Conservation (phyloP, 805 yeast species). For the Yarrowia bubula region DNA sequence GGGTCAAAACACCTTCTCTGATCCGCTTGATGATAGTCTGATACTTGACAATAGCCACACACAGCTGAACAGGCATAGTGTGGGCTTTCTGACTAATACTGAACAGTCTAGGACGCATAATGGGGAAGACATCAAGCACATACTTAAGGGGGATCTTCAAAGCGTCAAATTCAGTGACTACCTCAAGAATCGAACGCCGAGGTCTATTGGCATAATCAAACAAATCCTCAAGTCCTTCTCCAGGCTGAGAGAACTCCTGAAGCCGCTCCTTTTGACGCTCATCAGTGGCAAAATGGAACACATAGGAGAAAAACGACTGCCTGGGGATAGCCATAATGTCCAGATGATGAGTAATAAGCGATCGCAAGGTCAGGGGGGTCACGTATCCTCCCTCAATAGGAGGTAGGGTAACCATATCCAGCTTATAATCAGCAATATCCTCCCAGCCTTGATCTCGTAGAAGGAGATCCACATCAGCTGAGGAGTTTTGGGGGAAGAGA, state of each 20-base stretch:
- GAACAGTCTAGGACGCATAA: conserved; percentile 75
- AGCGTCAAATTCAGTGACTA: conserved; percentile 74
- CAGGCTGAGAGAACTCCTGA: conserved; percentile 63
- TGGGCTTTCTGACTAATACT: conserved; percentile 65
- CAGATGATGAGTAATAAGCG: conserved; percentile 71
- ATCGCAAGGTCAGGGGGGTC: conserved; percentile 62
- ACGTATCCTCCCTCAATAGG: conserved; percentile 52
- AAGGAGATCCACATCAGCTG: conserved; percentile 59
- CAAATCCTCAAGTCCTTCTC: conserved; percentile 75
- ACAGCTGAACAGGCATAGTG: conserved; percentile 48
- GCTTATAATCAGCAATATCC: conserved; percentile 61
- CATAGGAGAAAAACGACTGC: conserved; percentile 70
- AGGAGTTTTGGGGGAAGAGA: conserved; percentile 71
- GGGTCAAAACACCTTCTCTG: conserved; percentile 79
- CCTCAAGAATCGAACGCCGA: conserved; percentile 80
- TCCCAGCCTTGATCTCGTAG: conserved; percentile 73
- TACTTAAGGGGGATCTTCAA: conserved; percentile 73
- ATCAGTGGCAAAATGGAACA: conserved; percentile 74
- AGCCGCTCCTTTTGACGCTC: conserved; percentile 73
- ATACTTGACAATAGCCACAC: conserved; percentile 84
- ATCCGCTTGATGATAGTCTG: conserved; percentile 72
- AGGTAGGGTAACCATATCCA: conserved; percentile 32
- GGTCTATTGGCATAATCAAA: conserved; percentile 94
- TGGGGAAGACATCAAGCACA: conserved; percentile 73
- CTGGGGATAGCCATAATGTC: conserved; percentile 83